These are phyloP conservation scores for Gaeumannomyces tritici DNA, from an alignment of 2,329 filamentous ascomycete genomes.

Conservation along the genomic window DNA sequence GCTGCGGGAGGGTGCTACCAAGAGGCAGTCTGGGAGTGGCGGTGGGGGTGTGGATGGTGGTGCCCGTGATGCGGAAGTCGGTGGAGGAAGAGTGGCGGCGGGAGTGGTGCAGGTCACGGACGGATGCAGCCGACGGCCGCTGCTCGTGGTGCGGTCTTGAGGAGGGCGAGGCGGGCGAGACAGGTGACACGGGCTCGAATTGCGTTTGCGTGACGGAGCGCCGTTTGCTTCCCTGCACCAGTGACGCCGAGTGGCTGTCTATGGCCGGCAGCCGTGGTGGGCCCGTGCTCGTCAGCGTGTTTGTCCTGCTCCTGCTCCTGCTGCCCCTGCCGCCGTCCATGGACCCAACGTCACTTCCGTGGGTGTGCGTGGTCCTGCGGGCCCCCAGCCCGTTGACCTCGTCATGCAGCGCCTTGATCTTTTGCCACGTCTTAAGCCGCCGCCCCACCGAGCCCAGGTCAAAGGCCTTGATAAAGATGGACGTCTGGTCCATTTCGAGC, in stretches of 20 bases:
- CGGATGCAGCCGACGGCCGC: constrained; percentile 69
- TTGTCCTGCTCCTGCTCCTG: constrained; percentile 45
- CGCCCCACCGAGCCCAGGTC: constrained; percentile 86
- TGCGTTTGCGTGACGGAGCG: constrained; percentile 38
- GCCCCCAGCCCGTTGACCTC: constrained; percentile 55
- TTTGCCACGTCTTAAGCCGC: constrained; percentile 90
- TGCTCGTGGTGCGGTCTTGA: constrained; percentile 40
- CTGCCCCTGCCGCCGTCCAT: constrained; percentile 32
- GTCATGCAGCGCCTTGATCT: constrained; percentile 84
- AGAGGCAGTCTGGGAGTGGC: constrained; percentile 32
- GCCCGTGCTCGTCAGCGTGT: constrained; percentile 41
- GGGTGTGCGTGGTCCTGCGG: constrained; percentile 44
- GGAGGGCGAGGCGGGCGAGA: constrained; percentile 30
- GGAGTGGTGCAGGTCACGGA: constrained; percentile 74
- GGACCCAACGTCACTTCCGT: constrained; percentile 49
- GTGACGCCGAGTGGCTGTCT: constrained; percentile 34
- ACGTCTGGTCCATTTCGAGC: constrained; percentile 89
- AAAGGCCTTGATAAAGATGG: constrained; percentile 91
- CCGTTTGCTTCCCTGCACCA: constrained; percentile 20
- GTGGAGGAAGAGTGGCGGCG: constrained; percentile 77
- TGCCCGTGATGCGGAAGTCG: constrained; percentile 48
- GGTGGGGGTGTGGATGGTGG: constrained; percentile 18
- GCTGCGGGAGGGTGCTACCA: constrained; percentile 31
- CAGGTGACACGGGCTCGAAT: constrained; percentile 29
- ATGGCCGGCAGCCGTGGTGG: constrained; percentile 27